phyloP scores from a whole-genome alignment of 139 green algal species.

The Chlorella sorokiniana region DNA sequence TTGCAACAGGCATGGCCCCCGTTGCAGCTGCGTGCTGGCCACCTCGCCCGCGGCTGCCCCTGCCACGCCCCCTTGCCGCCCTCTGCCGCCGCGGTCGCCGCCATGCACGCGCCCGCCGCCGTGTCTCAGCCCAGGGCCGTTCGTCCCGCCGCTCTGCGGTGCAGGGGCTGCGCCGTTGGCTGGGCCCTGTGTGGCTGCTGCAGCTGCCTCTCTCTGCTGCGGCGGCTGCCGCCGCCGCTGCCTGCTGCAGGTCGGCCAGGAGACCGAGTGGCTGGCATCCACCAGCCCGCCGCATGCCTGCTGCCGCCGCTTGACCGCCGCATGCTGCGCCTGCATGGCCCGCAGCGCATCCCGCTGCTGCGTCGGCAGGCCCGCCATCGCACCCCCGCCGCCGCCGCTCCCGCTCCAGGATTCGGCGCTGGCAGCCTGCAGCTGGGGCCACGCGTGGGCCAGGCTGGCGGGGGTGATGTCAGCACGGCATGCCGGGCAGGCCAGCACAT shows the following conservation, averaged over 20 bases:
- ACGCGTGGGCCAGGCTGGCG: conserved; percentile 6
- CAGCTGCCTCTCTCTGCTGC: neutral
- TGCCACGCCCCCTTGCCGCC: too few species aligned
- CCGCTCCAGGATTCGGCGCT: neutral
- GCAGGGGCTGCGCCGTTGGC: too few species aligned
- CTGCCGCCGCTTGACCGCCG: conserved; percentile 6
- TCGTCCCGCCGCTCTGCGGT: too few species aligned
- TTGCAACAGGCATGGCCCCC: too few species aligned
- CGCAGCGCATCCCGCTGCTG: conserved; percentile 7
- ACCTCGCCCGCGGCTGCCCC: too few species aligned
- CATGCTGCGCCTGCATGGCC: conserved; percentile 26
- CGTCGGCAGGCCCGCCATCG: neutral
- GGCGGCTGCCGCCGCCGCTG: neutral
- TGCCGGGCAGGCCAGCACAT: conserved; percentile 23
- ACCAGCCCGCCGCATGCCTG: conserved; percentile 4
- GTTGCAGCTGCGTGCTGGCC: too few species aligned
- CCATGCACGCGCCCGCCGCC: too few species aligned
- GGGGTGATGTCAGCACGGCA: conserved; percentile 3
- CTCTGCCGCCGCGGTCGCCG: too few species aligned
- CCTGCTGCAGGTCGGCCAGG: conserved; percentile 12
- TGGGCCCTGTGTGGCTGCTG: too few species aligned
- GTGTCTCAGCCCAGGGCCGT: too few species aligned
- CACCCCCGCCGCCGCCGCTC: neutral
- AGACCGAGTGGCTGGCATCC: conserved; percentile 10
- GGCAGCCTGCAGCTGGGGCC: neutral